These are phyloP conservation scores for Tritrichomonas musculus DNA, from an alignment of 208 protist genomes.

Conservation along the genomic window DNA sequence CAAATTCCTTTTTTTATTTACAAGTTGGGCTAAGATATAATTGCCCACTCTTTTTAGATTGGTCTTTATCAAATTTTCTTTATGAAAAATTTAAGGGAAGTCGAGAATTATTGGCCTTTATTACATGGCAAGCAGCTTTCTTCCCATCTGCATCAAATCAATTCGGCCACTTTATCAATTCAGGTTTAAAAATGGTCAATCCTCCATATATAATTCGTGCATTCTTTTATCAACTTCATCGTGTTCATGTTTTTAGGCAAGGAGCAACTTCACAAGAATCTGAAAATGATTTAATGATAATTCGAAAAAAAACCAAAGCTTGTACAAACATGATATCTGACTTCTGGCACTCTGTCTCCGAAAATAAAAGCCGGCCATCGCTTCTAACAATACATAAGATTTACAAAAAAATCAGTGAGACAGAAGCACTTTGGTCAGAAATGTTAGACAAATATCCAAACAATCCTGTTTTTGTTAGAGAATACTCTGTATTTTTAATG, in stretches of 20 bases:
- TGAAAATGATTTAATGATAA: background rate
- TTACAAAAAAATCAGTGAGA: no score
- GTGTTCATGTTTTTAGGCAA: background rate
- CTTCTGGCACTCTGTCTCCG: no score
- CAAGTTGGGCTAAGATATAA: background rate
- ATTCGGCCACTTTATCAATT: background rate
- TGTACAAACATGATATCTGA: no score
- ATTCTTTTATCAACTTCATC: background rate
- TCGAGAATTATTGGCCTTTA: background rate
- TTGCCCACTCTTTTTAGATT: background rate
- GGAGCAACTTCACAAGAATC: background rate
- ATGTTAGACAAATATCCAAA: constrained; percentile 14
- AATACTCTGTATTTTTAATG: background rate
- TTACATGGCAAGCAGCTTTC: background rate
- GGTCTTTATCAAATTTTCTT: background rate
- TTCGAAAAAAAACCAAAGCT: background rate
- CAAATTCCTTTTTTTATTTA: background rate
- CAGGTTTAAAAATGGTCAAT: background rate
- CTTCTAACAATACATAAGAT: no score
- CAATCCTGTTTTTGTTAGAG: background rate
- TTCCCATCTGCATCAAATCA: background rate
- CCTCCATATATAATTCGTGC: background rate
- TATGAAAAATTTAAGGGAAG: background rate
- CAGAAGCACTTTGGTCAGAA: background rate
- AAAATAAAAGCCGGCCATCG: no score